Base-by-base conservation (phyloP, 1,284 basidiomycete species). In the Ustilago nuda region DNA sequence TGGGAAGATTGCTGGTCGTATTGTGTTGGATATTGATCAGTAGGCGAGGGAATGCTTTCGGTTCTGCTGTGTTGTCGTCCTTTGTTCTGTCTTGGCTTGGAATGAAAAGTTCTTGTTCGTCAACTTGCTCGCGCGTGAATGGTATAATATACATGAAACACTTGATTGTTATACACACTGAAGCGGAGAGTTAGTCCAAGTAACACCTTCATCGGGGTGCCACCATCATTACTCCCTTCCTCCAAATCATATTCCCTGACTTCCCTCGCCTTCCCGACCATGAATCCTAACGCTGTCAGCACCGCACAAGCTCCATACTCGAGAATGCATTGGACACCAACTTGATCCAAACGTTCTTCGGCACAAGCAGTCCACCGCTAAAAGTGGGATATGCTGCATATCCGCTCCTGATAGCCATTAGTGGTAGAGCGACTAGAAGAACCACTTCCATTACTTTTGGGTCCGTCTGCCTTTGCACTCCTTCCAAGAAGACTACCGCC, bases 1-100 rank as follows among this genome's bases (percentile, higher is more conserved):
- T 64, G 91, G 91, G 56, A 88, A 87, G 59, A 86, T 92, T 67
- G 88, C 89, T 15, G 92, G 92, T 53, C 87, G 92, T 62, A 85
- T 92, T 57, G 90, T 92, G 37, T 87, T 92, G 59, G 89, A 92
- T 77, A 72, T 81, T 57, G 78, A 82, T 56, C 65, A 74, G 68
- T 74, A 67, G 45, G 13, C 33, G 27, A 0, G n/a, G 30, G 15
- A 50, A 50, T 30, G 6, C 23, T 27, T 27, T 27, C 3, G 30
- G 30, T 12, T 50, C 30, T 30, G 48, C 17, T 50, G 48, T 8
- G 43, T 11, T 35, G 6, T 19, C 13, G 13, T 32, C 5, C 46
- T 35, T 41, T 46, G 41, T 46, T 19, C 46, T 50, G 13, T 30
- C 48, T 27, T 39, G 15, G 9, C 15, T 32, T 32, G 39, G 43